phyloP scores from a whole-genome alignment of 805 yeast genomes.

The Tetrapisispora pingtungensis region DNA sequence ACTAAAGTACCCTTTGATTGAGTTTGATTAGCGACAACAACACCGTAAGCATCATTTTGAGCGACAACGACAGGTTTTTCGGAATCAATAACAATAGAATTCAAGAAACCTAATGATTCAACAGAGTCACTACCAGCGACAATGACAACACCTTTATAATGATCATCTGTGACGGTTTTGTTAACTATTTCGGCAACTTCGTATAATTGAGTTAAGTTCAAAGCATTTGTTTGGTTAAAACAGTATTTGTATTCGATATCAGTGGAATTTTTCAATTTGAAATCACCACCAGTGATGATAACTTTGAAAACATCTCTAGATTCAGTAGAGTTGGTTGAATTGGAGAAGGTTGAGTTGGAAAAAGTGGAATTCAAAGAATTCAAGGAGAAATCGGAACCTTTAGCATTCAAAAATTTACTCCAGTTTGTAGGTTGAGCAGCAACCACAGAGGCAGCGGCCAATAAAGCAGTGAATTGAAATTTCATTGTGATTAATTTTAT shows the following conservation, averaged over 20 bases:
- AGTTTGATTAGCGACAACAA: constrained; percentile 15
- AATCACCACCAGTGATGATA: constrained; percentile 18
- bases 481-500: background rate
- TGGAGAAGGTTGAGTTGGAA: background rate
- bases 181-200: constrained; percentile 12
- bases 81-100: constrained; percentile 15
- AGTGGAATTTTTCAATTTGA: constrained; percentile 6
- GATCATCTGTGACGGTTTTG: constrained; percentile 6
- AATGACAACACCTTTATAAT: constrained; percentile 16
- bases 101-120: constrained; percentile 23
- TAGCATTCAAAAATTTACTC: background rate
- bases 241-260: constrained; percentile 10
- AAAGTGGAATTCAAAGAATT: no score
- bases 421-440: constrained; percentile 13
- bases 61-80: constrained; percentile 19
- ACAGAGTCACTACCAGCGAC: constrained; percentile 14
- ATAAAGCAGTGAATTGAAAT: constrained; percentile 7
- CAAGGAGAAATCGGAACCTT: no score
- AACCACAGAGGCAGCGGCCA: constrained; percentile 9
- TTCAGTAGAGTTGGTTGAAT: constrained; percentile 1
- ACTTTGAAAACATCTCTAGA: constrained; percentile 10
- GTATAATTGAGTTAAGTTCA: constrained; percentile 18
- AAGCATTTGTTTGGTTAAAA: constrained; percentile 14
- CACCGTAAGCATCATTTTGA: constrained; percentile 13
- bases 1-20: constrained; percentile 19